Evolutionary conservation across 768 basidiomycete species (phyloP), one percentile per base, ranked within the genome.

Genomic region (Cyathus striatus): DNA sequence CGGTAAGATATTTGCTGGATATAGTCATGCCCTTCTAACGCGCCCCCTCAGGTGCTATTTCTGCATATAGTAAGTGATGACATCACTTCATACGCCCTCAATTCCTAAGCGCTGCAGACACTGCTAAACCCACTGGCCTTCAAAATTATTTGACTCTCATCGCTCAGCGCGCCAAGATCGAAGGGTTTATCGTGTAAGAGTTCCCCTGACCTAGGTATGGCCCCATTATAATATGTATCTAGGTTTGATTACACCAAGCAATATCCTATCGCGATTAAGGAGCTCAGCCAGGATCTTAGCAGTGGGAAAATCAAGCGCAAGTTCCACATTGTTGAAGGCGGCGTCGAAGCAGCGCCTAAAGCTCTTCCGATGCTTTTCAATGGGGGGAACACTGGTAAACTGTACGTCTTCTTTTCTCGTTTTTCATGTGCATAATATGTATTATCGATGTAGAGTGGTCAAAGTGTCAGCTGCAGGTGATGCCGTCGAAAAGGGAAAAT

Each of bases 141-240:
- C 66, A 75, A 45, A 74, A 75, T 39, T 91, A 90, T 55, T 49
- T 73, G 25, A 79, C 69, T 43, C 65, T 96, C 42, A 92, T 96
- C 49, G 55, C 75, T 0, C 83, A 86, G 56, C 77, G 91, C 33
- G 90, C 87, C 13, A 84, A 70, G 30, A 79, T 97, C 1, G 70
- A 87, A 55, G 94, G 94, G 6, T 96, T 92, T 64, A 69, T 94
- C 52, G 75, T 90, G 83, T 86, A 55, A 38, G 79, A 58, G 21
- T 10, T 24, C 27, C 10, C 22, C 24, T 32, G 43, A 34, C 2
- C 23, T 37, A 13, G 25, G 32, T 44, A 23, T 27, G 9, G 18
- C 22, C 14, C 37, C 40, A 20, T 23, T 12, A 17, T 25, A 34
- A 45, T 47, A 16, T 18, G 40, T n/a, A 1, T 12, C 30, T 46